A percentile compares a stretch with the other conserved stretches of the same genome.
These are phyloP conservation scores for Escallonia herrerae DNA, from an alignment of 129 eudicot species.

Conservation along the genomic window DNA sequence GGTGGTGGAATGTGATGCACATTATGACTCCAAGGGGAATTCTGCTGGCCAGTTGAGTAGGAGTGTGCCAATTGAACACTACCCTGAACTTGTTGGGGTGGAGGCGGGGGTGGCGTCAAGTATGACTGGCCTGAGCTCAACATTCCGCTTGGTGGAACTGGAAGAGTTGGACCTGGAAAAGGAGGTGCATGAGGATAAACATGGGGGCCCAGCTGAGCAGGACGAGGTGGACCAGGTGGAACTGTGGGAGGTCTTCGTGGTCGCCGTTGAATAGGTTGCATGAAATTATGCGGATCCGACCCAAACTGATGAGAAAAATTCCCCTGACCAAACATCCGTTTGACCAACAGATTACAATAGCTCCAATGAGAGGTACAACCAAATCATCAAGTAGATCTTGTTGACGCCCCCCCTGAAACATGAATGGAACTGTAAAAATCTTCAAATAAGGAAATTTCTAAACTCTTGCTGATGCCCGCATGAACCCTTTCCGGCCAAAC, in stretches of 20 bases:
- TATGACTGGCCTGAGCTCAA: constrained; percentile 31
- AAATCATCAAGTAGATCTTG: constrained; percentile 12
- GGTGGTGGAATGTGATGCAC: constrained; percentile 27
- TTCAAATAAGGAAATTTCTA: neutral
- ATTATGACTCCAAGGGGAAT: constrained; percentile 46
- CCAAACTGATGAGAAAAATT: constrained; percentile 39
- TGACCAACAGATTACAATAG: neutral
- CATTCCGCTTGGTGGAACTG: constrained; percentile 29
- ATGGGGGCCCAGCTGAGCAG: constrained; percentile 15
- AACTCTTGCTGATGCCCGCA: neutral
- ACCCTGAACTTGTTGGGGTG: constrained; percentile 13
- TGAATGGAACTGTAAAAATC: constrained; percentile 6
- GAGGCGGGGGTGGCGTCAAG: constrained; percentile 23
- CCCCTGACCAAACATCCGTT: constrained; percentile 56
- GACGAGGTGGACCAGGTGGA: constrained; percentile 2
- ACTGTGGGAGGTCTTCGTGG: constrained; percentile 5
- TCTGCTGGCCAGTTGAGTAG: constrained; percentile 23
- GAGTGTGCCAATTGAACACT: constrained; percentile 22
- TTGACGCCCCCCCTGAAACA: constrained; percentile 15
- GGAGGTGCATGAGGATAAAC: constrained; percentile 19
- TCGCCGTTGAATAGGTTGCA: constrained; percentile 24
- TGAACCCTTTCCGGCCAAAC: neutral
- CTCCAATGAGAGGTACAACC: neutral
- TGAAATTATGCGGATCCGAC: constrained; percentile 24
- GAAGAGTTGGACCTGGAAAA: constrained; percentile 19